These are phyloP conservation scores for Candida loeiensis DNA, from an alignment of 805 yeast genomes.

Conservation along the genomic window DNA sequence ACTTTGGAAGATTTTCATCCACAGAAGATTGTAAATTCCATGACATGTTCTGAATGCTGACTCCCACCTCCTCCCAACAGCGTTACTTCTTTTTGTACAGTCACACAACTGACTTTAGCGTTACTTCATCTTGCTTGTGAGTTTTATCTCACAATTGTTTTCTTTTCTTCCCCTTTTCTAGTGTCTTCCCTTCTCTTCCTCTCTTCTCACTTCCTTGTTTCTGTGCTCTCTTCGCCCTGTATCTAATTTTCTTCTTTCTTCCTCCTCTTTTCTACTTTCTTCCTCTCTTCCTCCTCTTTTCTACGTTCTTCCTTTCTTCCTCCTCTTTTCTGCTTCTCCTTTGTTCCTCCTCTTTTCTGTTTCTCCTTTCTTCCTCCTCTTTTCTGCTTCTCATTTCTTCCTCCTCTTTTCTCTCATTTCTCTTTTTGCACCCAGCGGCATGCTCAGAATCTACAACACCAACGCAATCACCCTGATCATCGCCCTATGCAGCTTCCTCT, in stretches of 20 bases:
- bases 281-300: neutral
- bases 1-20: no score
- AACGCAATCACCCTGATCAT: conserved; percentile 9
- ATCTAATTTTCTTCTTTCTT: neutral
- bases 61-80: no score
- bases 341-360: neutral
- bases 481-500: conserved; percentile 25
- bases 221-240: no score
- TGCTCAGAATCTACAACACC: conserved; percentile 1
- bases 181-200: no score
- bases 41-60: no score
- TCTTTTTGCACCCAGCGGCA: conserved; percentile 8
- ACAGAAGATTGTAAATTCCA: no score
- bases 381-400: neutral
- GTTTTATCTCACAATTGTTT: no score
- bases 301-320: neutral
- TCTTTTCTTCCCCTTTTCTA: no score
- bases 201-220: no score
- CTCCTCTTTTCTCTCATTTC: neutral
- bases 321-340: neutral
- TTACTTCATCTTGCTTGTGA: no score
- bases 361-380: neutral
- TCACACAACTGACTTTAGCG: no score
- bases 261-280: neutral
- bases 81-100: no score